Evolutionary conservation across 345 rosid genomes (phyloP).

Genomic region (Bretschneidera sinensis): DNA sequence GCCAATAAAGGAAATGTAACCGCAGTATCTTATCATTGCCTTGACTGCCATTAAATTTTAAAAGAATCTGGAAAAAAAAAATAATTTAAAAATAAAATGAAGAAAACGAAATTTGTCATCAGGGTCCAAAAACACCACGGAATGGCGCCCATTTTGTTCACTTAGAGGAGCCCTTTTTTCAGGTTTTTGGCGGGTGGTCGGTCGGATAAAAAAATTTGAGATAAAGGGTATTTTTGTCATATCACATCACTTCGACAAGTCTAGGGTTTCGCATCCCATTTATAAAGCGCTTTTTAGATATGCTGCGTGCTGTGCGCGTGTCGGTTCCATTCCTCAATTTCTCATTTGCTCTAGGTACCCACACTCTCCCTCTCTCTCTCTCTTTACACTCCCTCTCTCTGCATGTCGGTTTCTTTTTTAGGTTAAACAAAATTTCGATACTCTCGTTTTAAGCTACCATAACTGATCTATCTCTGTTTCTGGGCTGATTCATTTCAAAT

Average conservation of each 20-base stretch:
- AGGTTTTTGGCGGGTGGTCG: slow-evolving; percentile 30
- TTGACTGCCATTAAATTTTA: too few relatives aligned
- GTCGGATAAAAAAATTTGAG: slow-evolving; percentile 8
- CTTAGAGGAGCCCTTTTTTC: background rate
- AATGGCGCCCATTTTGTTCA: slow-evolving; percentile 24
- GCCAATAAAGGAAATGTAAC: too few relatives aligned
- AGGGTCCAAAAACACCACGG: background rate
- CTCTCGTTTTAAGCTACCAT: background rate
- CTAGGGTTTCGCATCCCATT: slow-evolving; percentile 38
- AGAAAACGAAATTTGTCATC: background rate
- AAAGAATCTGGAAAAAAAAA: too few relatives aligned
- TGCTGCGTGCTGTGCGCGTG: slow-evolving; percentile 28
- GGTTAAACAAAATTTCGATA: background rate
- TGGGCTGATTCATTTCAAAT: background rate
- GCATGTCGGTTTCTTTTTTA: slow-evolving; percentile 1
- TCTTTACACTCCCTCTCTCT: slow-evolving; percentile 11
- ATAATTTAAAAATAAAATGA: too few relatives aligned
- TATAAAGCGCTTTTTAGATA: slow-evolving; percentile 28
- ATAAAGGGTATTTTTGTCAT: slow-evolving; percentile 25
- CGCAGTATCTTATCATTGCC: too few relatives aligned
- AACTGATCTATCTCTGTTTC: too few relatives aligned
- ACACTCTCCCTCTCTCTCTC: slow-evolving; percentile 1
- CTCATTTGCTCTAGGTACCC: slow-evolving; percentile 14
- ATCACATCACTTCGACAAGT: background rate
- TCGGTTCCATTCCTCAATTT: slow-evolving; percentile 23